phyloP scores from a whole-genome alignment of 768 basidiomycete genomes.

The Saitozyma sp. region DNA sequence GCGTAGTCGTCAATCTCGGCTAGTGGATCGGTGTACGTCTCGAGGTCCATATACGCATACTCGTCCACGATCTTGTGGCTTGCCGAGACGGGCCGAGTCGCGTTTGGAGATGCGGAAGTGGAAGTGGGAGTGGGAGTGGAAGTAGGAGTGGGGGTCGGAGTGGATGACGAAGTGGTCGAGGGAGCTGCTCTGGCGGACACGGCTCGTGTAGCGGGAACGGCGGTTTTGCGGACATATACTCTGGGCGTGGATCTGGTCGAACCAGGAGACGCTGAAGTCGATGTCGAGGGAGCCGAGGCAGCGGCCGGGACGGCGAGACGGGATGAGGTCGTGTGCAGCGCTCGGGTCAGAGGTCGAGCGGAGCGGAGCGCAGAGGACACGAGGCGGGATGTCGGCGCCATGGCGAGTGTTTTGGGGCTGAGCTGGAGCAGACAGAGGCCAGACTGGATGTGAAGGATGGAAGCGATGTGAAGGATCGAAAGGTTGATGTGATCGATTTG shows the following conservation, averaged over 20 bases:
- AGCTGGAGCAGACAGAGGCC: too few species aligned
- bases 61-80: conserved; percentile 9
- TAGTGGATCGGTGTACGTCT: conserved; percentile 13
- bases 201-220: too few species aligned
- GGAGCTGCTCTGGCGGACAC: too few species aligned
- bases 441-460: too few species aligned
- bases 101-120: not conserved
- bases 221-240: too few species aligned
- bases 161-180: too few species aligned
- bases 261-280: conserved; percentile 7
- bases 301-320: conserved; percentile 5
- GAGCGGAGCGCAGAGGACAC: not conserved
- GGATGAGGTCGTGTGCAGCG: not conserved
- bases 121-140: conserved; percentile 5
- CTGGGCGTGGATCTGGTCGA: not conserved
- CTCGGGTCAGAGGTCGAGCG: conserved; percentile 1
- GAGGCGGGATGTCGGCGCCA: too few species aligned
- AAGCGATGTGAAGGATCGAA: too few species aligned
- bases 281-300: not conserved
- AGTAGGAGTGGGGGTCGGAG: conserved; percentile 3
- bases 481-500: too few species aligned
- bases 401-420: too few species aligned
- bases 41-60: conserved; percentile 13
- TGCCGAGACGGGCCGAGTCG: not conserved
- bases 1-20: conserved; percentile 32